Percentiles rank a stretch among this genome's conserved stretches.
Conservation (phyloP, 2,329 filamentous ascomycete species). For the Ophiosphaerella korrae region DNA sequence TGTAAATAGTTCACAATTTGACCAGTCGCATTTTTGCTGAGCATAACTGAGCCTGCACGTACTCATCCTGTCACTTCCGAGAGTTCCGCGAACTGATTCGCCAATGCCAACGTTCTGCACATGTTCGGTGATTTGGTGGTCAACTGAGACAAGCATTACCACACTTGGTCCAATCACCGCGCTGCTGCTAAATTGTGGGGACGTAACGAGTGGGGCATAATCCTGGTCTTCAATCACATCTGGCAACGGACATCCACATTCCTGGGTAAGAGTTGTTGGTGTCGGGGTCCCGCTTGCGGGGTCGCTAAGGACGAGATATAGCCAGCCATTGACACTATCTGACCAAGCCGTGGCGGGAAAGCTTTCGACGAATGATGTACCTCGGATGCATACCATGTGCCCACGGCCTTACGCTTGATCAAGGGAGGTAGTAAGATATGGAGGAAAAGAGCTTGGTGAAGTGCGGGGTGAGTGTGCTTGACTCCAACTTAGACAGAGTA, state of each 20-base stretch:
- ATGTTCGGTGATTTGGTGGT: no score
- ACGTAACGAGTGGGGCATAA: neutral
- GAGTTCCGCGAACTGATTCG: no score
- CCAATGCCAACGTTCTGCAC: no score
- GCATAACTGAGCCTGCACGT: neutral
- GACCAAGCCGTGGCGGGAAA: neutral
- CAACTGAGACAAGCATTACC: neutral
- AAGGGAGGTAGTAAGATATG: neutral
- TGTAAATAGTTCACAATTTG: no score
- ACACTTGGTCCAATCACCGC: neutral
- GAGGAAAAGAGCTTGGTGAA: neutral
- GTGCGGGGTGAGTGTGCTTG: neutral
- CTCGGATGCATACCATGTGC: neutral
- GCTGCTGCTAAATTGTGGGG: neutral
- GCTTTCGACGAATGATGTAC: neutral
- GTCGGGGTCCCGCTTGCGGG: neutral
- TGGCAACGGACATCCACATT: neutral
- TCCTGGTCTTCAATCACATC: neutral
- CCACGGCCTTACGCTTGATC: neutral
- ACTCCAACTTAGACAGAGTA: neutral
- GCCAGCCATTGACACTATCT: neutral
- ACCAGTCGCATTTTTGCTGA: no score
- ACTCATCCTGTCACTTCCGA: neutral
- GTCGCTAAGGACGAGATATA: neutral
- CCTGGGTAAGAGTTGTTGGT: neutral